Base-by-base conservation (phyloP, 129 eudicot genomes). In the Solidago caesia region DNA sequence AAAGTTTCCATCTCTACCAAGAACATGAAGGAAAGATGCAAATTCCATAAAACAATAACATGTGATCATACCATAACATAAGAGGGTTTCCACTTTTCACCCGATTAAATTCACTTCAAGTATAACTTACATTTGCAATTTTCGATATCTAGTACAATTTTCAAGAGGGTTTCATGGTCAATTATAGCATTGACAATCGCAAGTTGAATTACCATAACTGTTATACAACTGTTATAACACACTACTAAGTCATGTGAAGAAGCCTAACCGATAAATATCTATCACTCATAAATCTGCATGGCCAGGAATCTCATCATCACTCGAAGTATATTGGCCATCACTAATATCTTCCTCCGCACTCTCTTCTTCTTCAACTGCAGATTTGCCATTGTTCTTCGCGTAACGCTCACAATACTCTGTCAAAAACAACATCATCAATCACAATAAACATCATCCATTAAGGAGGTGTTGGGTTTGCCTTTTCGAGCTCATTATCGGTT, bases 381-480 rank as follows among this genome's bases (percentile, higher is more conserved):
- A 74, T 45, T 62, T 76, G n/a, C 69, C n/a, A 11, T 46, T 74
- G 66, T 82, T 82, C 82, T 87, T 87, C 0, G 92, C 85, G 7
- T 82, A 87, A 25, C 82, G 89, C 71, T 87, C 92, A 48, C 87
- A 82, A 44, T 82, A 87, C 44, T 84, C 87, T 87, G 84, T 48
- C 43, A 26, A 72, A 60, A 8, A 60, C 6, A 26, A 45, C 65
- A 75, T 26, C 2, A 13, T 14, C 59, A 59, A 12, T 70, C 76
- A 47, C 33, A 14, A 39, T 39, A 48, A 75, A 44, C 15, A 72
- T 29, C 46, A 26, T 16, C 42, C 9, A 7, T 68, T 61, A 15
- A 14, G 39, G 8, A 14, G 58, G 4, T 16, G 25, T 52, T 33
- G 2, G 39, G 39, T 2, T 33, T 33, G 3, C 2, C 39, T 33